These are phyloP conservation scores for Theobroma grandiflorum DNA, from an alignment of 441 rosid genomes.

Conservation along the genomic window DNA sequence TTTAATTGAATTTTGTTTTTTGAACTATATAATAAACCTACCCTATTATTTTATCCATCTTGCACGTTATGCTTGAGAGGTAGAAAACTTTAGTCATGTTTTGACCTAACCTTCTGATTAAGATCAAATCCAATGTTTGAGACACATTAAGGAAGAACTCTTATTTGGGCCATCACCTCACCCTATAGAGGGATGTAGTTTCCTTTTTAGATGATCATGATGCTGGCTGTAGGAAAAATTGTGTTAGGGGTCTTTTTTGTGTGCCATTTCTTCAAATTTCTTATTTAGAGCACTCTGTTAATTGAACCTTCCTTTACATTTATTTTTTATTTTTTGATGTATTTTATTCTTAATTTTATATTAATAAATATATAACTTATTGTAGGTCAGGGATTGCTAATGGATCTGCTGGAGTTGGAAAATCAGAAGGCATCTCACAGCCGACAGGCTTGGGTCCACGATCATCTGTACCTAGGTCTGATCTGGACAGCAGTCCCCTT, in stretches of 20 bases:
- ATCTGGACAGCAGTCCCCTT: conserved; percentile 63
- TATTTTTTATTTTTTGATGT: conserved; percentile 24
- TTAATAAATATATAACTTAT: conserved; percentile 33
- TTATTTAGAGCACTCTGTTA: neutral
- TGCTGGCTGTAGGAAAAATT: conserved; percentile 2
- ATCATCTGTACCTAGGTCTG: conserved; percentile 69
- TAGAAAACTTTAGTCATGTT: conserved; percentile 10
- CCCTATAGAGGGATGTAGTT: neutral
- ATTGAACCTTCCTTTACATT: conserved; percentile 3
- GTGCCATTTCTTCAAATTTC: conserved; percentile 14
- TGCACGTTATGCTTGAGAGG: conserved; percentile 7
- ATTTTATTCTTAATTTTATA: conserved; percentile 18
- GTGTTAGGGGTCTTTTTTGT: conserved; percentile 19
- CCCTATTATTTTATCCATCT: neutral
- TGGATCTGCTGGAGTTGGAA: conserved; percentile 76
- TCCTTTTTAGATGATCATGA: neutral
- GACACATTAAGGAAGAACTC: neutral
- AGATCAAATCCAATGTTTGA: neutral
- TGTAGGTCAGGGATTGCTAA: conserved; percentile 77
- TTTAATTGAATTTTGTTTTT: neutral
- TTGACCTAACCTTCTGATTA: conserved; percentile 14
- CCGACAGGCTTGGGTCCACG: conserved; percentile 67
- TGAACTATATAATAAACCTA: conserved; percentile 5
- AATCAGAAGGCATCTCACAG: conserved; percentile 70
- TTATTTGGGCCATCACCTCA: neutral